Percentiles rank a stretch among this genome's conserved stretches.
Conservation (phyloP, 164 flowering plant genomes). For the Nelumbo lutea region DNA sequence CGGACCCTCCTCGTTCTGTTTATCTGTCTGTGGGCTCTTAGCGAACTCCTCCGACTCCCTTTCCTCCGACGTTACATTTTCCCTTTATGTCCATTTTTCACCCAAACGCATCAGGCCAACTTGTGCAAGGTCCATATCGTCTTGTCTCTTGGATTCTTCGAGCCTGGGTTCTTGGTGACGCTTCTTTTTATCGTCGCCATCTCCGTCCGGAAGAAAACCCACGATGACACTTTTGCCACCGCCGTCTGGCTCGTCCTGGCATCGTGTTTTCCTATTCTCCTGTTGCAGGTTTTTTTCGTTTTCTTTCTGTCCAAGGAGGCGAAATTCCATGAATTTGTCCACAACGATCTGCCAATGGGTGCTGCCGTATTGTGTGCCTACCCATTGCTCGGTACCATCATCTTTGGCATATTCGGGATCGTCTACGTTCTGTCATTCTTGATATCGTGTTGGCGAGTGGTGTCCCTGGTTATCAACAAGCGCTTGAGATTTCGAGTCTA, state of each 20-base stretch:
- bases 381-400: conserved; percentile 38
- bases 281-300: conserved; percentile 30
- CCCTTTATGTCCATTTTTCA: conserved; percentile 18
- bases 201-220: conserved; percentile 34
- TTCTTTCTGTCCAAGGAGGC: conserved; percentile 15
- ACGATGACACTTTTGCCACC: conserved; percentile 10
- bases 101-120: conserved; percentile 22
- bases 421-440: conserved; percentile 36
- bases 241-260: conserved; percentile 12
- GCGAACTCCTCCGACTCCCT: conserved; percentile 45
- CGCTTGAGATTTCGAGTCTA: conserved; percentile 39
- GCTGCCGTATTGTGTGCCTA: conserved; percentile 36
- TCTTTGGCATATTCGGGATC: conserved; percentile 38
- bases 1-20: conserved; percentile 46
- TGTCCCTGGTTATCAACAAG: conserved; percentile 61
- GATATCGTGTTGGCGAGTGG: conserved; percentile 41
- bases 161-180: conserved; percentile 58
- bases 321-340: conserved; percentile 9
- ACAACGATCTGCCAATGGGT: conserved; percentile 5
- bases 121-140: conserved; percentile 51
- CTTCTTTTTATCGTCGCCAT: conserved; percentile 51
- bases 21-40: conserved; percentile 46
- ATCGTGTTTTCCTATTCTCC: conserved; percentile 34
- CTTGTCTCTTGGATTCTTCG: conserved; percentile 51
- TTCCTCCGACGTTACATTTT: conserved; percentile 15